Evolutionary conservation across 2,329 filamentous ascomycete species (phyloP), one percentile per base, ranked within the genome.

Genomic region (Ophiostoma quercus): DNA sequence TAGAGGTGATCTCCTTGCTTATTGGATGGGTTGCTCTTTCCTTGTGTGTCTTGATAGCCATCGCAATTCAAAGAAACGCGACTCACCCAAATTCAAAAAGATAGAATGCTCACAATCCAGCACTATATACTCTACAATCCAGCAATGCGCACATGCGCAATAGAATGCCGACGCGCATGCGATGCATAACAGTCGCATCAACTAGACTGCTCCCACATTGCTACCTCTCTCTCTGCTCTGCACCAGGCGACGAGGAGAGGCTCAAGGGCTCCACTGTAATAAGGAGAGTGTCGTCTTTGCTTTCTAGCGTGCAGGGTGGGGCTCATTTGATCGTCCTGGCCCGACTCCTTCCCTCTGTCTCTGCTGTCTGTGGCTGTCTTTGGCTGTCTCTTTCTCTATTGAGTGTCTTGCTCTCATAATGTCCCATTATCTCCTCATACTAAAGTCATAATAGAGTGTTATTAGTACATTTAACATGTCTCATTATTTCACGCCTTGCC

Each of bases 201-300:
- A 22, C 51, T 12, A 29, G 8, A 57, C 51, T 11, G 22, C 51
- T 57, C 51, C 51, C 51, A 25, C 51, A 57, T 25, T 54, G 51
- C 51, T 54, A 54, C 19, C 16, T 7, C 16, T 5, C 43, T 47
- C 43, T 47, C 14, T 7, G 14, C 41, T 19, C 14, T 43, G 41
- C 9, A 14, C 39, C 29, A 62, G 25, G 14, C 25, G 25, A 29
- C 25, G 54, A 62, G n/a, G 14, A 62, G 57, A 62, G 57, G 57
- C 57, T 62, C 57, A 62, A 62, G 25, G 57, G 57, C 3, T 62
- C 57, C 57, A 62, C 57, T 62, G 57, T 34, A 62, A 62, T 34
- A 62, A 62, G 57, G 57, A 62, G 57, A 32, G n/a, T 14, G 9
- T 3, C n/a, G 51, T 11, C 51, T 16, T 57, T 57, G 51, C 57